Evolutionary conservation across 2,329 filamentous ascomycete genomes (phyloP), one percentile per base, ranked within the genome.

Genomic region (Phialocephala subalpina): DNA sequence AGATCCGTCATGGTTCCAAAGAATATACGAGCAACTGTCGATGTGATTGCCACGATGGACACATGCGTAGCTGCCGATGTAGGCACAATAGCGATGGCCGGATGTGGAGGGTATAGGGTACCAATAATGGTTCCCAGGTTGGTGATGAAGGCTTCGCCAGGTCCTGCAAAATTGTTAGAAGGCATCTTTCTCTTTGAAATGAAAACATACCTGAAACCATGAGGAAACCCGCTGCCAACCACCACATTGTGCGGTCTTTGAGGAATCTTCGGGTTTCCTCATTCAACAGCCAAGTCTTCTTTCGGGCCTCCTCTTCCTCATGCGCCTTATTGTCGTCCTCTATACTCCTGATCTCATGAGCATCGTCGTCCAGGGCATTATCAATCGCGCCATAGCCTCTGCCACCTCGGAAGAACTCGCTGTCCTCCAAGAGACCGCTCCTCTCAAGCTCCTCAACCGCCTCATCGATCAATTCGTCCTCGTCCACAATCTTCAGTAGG

Each of bases 141-240:
- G 81, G 98, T 99, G 80, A 98, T 94, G 78, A 97, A 99, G 12
- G 95, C 92, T 80, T 99, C 96, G n/a, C 94, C 95, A 0, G 96
- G 95, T 0, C 96, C 96, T 62, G 94, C 92, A 73, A 57, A 35
- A 22, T 33, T 59, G 64, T 73, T 68, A 74, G 12, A 33, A 56
- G 16, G 22, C 12, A 60, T 12, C 42, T 20, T 14, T 42, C 8
- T 4, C 9, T 36, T 18, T 11, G 18, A 18, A 42, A 60, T 18
- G 18, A 27, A 16, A 58, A 67, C 66, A 40, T 71, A 71, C 74
- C 75, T 27, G 75, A 77, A 22, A 97, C 92, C 69, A 98, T 86
- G 78, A 98, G 93, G 80, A 99, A 98, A 22, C 94, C 94, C 0
- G 90, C 82, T 0, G 95, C 93, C 71, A 99, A 90, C 76, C 90